Percentiles rank a stretch among this genome's conserved stretches.
These are phyloP conservation scores for Taphrina wiesneri DNA, from an alignment of 1,139 yeast genomes.

Conservation along the genomic window DNA sequence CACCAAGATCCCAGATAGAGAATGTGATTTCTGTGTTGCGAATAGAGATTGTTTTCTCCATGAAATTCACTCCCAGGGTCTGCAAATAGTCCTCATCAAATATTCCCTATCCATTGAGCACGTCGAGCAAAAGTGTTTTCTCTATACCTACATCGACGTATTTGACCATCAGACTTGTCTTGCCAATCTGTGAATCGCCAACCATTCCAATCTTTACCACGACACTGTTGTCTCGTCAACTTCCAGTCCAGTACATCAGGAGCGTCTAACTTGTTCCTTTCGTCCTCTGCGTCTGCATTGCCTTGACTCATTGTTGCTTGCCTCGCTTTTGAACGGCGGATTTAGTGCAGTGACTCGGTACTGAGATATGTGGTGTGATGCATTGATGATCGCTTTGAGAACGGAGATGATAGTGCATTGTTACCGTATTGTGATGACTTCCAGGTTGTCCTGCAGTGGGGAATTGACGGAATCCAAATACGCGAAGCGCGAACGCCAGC, in stretches of 20 bases:
- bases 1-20: conserved; percentile 96
- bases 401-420: no score
- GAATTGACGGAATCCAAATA: background rate
- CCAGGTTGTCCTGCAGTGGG: background rate
- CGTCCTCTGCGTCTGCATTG: conserved; percentile 18
- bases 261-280: conserved; percentile 17
- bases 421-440: background rate
- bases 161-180: conserved; percentile 94
- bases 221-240: conserved; percentile 47
- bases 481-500: background rate
- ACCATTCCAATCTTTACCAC: conserved; percentile 88
- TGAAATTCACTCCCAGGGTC: conserved; percentile 79
- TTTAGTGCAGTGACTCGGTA: background rate
- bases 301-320: conserved; percentile 3
- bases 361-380: background rate
- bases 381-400: background rate
- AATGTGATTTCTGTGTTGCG: conserved; percentile 88
- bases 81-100: conserved; percentile 32
- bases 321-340: background rate
- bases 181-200: conserved; percentile 98
- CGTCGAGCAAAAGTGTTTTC: conserved; percentile 51
- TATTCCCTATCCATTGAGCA: conserved; percentile 41
- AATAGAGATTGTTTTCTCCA: conserved; percentile 86
- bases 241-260: no score
- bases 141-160: conserved; percentile 93